Evolutionary conservation across 2,329 filamentous ascomycete genomes (phyloP).

Genomic region (Ilyonectria sp.): DNA sequence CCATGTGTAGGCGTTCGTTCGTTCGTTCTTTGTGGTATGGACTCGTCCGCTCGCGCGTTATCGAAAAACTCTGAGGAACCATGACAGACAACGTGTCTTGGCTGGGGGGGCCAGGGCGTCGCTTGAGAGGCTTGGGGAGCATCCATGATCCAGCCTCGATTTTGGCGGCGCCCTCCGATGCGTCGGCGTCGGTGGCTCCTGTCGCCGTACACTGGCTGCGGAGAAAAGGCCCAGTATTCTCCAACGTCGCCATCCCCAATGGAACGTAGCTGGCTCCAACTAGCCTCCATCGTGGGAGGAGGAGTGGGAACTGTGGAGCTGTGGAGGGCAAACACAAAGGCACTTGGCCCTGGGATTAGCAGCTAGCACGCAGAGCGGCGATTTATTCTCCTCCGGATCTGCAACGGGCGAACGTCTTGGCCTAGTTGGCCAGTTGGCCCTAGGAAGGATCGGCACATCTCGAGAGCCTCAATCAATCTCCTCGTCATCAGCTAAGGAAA

Average conservation of each 20-base stretch:
- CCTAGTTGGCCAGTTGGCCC: background rate
- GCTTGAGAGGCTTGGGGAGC: background rate
- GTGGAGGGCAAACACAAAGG: background rate
- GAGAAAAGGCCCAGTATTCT: background rate
- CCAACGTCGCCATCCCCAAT: slow-evolving; percentile 13
- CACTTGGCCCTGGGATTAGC: background rate
- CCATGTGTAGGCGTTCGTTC: background rate
- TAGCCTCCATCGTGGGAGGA: background rate
- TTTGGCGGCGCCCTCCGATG: slow-evolving; percentile 6
- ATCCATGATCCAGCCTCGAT: background rate
- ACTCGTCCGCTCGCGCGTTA: background rate
- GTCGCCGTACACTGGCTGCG: background rate
- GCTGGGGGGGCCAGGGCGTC: background rate
- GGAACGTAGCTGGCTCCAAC: background rate
- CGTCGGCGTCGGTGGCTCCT: background rate
- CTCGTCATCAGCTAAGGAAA: slow-evolving; percentile 1
- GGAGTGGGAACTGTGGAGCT: background rate
- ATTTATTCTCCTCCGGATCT: slow-evolving; percentile 2
- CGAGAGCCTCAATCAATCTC: slow-evolving; percentile 9
- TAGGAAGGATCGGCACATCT: slow-evolving; percentile 7
- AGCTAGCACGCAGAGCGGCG: background rate
- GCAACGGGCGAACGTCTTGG: background rate
- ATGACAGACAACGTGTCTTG: background rate
- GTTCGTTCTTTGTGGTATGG: background rate
- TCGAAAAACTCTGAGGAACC: background rate